Base-by-base conservation (phyloP, 148 eudicot genomes). In the Pharnaceum exiguum region DNA sequence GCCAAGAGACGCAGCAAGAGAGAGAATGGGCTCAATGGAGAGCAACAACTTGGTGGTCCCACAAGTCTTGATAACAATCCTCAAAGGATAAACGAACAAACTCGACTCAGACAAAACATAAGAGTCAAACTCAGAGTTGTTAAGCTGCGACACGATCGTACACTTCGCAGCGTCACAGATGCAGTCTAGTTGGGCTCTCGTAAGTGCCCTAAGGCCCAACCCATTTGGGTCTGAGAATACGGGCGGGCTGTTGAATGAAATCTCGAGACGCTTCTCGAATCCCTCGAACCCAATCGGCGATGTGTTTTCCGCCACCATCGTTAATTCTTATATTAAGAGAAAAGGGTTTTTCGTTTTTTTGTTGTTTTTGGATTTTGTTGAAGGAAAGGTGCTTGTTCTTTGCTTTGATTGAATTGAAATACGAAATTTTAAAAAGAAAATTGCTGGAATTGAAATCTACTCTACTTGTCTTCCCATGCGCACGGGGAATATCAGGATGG, bases 71-170 rank as follows among this genome's bases (percentile, higher is more conserved):
- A 83, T 55, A 4, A 83, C 61, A n/a, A 83, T 71, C 32, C 59
- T 71, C 31, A 55, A 50, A 5, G 82, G 84, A 72, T 71, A 79
- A 9, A 83, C 72, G 26, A 83, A 83, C 15, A 83, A 46, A 50
- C 85, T 83, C 2, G 89, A 83, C 78, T 83, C 89, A 6, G 89
- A 83, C 12, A 83, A 64, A 2, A 83, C 85, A 45, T 79, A 83
- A 48, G 89, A 79, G 82, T 83, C 89, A 19, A 83, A 71, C 58
- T 71, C 77, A 1, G 71, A 15, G 59, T 72, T 83, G 10, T 82
- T 72, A 10, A 77, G 68, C 22, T 77, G 60, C 1, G 80, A 54
- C 10, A 82, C 88, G 5, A 82, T 82, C 13, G 84, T 82, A 71
- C 88, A 82, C 5, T 73, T 64, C 3, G 86, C 86, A 0, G 68